Evolutionary conservation across 139 green algal genomes (phyloP).

Genomic region (Coelastrella sp.): DNA sequence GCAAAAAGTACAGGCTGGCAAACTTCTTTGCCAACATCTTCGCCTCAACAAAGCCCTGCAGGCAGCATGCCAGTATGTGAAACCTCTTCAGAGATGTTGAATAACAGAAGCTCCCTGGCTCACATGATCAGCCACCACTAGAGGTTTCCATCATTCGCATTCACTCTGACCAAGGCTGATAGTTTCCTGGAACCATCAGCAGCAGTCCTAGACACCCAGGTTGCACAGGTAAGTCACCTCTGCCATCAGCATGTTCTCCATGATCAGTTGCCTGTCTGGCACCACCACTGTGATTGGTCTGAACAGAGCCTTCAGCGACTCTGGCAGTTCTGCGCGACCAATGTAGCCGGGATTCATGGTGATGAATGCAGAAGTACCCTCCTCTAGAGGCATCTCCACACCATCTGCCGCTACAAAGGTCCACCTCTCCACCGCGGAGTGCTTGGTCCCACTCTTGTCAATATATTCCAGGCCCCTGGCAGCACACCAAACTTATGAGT

Average conservation of each 20-base stretch:
- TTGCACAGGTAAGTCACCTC: no score
- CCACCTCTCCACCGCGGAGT: constrained; percentile 74
- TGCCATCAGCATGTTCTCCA: constrained; percentile 93
- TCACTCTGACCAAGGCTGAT: no score
- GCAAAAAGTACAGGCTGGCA: constrained; percentile 84
- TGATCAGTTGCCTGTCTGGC: constrained; percentile 88
- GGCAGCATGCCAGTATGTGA: no score
- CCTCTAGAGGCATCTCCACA: constrained; percentile 85
- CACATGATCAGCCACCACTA: no score
- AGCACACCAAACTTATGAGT: not conserved
- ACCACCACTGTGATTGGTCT: constrained; percentile 90
- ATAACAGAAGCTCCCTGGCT: no score
- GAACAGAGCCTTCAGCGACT: constrained; percentile 90
- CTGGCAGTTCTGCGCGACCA: constrained; percentile 83
- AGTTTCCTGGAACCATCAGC: no score
- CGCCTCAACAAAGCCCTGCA: constrained; percentile 83
- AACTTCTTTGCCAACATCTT: constrained; percentile 90
- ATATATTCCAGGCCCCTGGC: constrained; percentile 84
- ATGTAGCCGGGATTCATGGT: constrained; percentile 95
- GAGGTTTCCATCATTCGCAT: no score
- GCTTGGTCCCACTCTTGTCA: constrained; percentile 76
- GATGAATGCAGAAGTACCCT: constrained; percentile 85
- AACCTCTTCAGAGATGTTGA: no score
- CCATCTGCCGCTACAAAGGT: constrained; percentile 88
- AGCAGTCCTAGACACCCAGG: no score